Conservation (phyloP, 352 stramenopile genomes). For the Globisporangium emineosum region DNA sequence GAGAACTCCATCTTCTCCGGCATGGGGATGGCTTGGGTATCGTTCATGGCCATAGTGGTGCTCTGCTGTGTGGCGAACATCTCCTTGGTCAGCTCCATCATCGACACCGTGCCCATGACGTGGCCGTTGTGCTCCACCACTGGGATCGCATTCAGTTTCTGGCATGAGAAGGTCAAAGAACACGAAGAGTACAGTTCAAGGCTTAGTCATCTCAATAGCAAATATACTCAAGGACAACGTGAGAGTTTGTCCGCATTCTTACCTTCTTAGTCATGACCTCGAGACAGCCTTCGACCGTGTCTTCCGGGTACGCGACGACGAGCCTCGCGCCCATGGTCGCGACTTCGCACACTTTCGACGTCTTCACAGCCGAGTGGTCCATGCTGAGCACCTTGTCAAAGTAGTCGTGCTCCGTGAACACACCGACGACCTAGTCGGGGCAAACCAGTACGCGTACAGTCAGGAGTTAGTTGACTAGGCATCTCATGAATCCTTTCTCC, state of each 20-base stretch:
- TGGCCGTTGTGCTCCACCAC: conserved; percentile 39
- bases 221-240: too few species aligned
- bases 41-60: not conserved
- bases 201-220: not conserved
- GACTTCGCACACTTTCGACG: conserved; percentile 33
- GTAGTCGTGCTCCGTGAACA: conserved; percentile 48
- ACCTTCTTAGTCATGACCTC: conserved; percentile 40
- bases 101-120: conserved; percentile 31
- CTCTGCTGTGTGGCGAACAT: conserved; percentile 21
- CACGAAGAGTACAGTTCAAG: conserved; percentile 2
- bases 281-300: conserved; percentile 37
- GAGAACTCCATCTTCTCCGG: conserved; percentile 19
- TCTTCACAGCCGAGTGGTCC: conserved; percentile 23
- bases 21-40: not conserved
- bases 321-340: conserved; percentile 34
- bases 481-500: too few species aligned
- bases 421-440: conserved; percentile 23
- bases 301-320: conserved; percentile 34
- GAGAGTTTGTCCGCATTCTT: too few species aligned
- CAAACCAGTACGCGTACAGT: not conserved
- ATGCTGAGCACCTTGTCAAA: conserved; percentile 41
- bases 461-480: not conserved
- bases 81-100: conserved; percentile 35
- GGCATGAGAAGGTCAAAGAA: not conserved
- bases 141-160: conserved; percentile 34